Evolutionary conservation across 179 eudicot species (phyloP).

Genomic region (Dionaea muscipula): DNA sequence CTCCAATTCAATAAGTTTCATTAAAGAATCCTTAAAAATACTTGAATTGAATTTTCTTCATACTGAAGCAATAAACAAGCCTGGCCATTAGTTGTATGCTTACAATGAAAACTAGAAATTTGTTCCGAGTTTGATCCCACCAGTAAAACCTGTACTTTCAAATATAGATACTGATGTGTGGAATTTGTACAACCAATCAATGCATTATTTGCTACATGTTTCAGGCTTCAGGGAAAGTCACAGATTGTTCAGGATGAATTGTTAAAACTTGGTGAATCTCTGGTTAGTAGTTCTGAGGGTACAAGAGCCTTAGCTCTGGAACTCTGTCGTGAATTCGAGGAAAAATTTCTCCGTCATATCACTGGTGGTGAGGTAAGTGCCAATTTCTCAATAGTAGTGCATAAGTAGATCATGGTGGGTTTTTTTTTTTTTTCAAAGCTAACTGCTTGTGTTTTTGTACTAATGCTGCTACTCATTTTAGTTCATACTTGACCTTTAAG

Average conservation of each 20-base stretch:
- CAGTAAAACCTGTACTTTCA: background rate
- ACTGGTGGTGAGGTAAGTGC: slow-evolving; percentile 76
- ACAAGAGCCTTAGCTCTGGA: slow-evolving; percentile 89
- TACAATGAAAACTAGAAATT: no score
- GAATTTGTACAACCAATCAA: background rate
- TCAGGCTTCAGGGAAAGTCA: slow-evolving; percentile 97
- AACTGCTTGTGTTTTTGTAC: no score
- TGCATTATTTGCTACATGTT: slow-evolving; percentile 2
- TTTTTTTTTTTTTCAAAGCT: background rate
- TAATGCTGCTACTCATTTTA: no score
- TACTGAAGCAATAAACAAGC: no score
- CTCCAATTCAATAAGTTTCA: no score
- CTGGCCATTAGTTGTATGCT: no score
- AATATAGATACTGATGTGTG: background rate
- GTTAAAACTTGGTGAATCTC: slow-evolving; percentile 78
- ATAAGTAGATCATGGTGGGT: background rate
- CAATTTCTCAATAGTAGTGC: background rate
- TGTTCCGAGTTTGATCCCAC: no score
- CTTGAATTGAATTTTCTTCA: no score
- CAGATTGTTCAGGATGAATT: slow-evolving; percentile 86
- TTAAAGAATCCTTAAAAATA: no score
- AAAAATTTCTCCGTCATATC: slow-evolving; percentile 78
- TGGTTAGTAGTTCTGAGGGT: slow-evolving; percentile 84
- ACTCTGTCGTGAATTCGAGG: slow-evolving; percentile 99
- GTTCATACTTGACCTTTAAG: background rate